A percentile compares a stretch with the other conserved stretches of the same genome.
These are phyloP conservation scores for Jamesozyma lodderae DNA, from an alignment of 805 yeast species.

Conservation along the genomic window DNA sequence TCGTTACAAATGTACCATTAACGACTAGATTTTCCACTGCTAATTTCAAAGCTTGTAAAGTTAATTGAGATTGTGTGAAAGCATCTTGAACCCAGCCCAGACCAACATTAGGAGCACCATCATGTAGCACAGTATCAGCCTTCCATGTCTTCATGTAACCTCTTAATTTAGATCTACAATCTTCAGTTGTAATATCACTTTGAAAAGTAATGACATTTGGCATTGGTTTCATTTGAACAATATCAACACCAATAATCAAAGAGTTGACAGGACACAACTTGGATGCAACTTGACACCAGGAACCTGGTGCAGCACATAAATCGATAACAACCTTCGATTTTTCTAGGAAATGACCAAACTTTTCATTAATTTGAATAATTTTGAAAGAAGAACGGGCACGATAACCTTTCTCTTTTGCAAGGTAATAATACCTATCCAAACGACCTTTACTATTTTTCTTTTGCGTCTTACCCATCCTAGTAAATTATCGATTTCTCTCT, in stretches of 20 bases:
- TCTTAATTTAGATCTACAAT: slow-evolving; percentile 86
- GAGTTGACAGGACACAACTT: slow-evolving; percentile 88
- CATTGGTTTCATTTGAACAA: slow-evolving; percentile 93
- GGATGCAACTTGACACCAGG: slow-evolving; percentile 99
- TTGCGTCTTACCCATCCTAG: slow-evolving; percentile 85
- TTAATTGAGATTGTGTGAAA: slow-evolving; percentile 92
- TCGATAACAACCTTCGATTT: slow-evolving; percentile 94
- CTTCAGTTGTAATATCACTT: slow-evolving; percentile 96
- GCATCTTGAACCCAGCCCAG: slow-evolving; percentile 99
- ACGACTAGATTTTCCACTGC: slow-evolving; percentile 88
- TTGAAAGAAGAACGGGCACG: slow-evolving; percentile 98
- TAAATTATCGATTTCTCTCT: too few relatives aligned
- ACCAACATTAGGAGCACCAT: slow-evolving; percentile 99
- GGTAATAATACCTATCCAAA: slow-evolving; percentile 90
- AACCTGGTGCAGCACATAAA: slow-evolving; percentile 98
- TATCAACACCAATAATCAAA: slow-evolving; percentile 95
- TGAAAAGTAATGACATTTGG: slow-evolving; percentile 93
- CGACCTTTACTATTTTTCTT: slow-evolving; percentile 98
- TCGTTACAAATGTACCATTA: slow-evolving; percentile 94
- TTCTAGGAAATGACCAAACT: slow-evolving; percentile 90
- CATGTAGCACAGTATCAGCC: slow-evolving; percentile 95
- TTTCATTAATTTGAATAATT: slow-evolving; percentile 88
- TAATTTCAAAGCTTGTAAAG: slow-evolving; percentile 82
- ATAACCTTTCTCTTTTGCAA: slow-evolving; percentile 96
- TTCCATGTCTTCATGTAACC: slow-evolving; percentile 98